Conservation (phyloP, 2,329 filamentous ascomycete species). For the Penicillium sp. region DNA sequence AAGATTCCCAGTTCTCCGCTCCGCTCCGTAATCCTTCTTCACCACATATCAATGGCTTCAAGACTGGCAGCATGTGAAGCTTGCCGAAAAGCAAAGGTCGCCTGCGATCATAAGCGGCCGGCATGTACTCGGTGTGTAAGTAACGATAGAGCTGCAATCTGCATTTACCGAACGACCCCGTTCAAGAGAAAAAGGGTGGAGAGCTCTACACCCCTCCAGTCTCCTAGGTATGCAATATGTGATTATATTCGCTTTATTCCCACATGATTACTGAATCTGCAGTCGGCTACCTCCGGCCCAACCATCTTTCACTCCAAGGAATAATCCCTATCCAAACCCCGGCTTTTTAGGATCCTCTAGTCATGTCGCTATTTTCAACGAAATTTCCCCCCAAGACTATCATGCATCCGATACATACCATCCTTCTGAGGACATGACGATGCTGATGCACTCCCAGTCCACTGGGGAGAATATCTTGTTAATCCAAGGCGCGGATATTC, state of each 20-base stretch:
- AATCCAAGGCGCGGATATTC: conserved; percentile 24
- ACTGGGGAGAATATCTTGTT: conserved; percentile 24
- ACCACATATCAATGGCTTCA: conserved; percentile 18
- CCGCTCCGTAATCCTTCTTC: conserved; percentile 5
- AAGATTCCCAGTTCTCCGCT: conserved; percentile 18
- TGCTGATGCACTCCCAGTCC: conserved; percentile 11
- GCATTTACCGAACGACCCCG: conserved; percentile 27
- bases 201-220: conserved; percentile 13
- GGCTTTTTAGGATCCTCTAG: conserved; percentile 30
- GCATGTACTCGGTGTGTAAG: conserved; percentile 22
- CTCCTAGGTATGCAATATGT: conserved; percentile 5
- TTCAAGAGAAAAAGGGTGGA: conserved; percentile 25
- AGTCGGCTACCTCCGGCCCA: conserved; percentile 19
- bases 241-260: not conserved
- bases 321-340: conserved; percentile 29
- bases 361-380: conserved; percentile 30
- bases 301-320: conserved; percentile 20
- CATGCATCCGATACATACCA: conserved; percentile 4
- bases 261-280: not conserved
- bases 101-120: conserved; percentile 25
- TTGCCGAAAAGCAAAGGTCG: conserved; percentile 25
- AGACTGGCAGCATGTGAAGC: conserved; percentile 26
- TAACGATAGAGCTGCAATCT: conserved; percentile 17
- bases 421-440: not conserved
- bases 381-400: conserved; percentile 23